These are phyloP conservation scores for Ramichloridium luteum DNA, from an alignment of 2,329 filamentous ascomycete genomes.

Conservation along the genomic window DNA sequence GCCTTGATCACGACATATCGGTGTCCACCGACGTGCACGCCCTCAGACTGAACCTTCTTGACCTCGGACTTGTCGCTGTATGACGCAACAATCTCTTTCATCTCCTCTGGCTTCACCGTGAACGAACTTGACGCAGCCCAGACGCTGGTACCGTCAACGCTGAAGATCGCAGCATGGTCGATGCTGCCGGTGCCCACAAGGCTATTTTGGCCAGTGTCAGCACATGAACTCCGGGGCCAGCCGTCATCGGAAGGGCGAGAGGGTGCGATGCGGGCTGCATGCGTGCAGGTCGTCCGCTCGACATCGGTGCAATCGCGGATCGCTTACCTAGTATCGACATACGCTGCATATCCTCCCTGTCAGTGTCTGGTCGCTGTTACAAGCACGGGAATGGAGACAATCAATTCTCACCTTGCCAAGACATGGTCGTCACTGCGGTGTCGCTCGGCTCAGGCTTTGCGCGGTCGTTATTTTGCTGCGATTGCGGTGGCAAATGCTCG, in stretches of 20 bases:
- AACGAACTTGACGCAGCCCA: slow-evolving; percentile 66
- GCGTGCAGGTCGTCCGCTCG: slow-evolving; percentile 34
- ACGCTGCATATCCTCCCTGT: not conserved
- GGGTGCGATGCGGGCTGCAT: too few relatives aligned
- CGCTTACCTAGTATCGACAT: slow-evolving; percentile 1
- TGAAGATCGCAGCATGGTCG: slow-evolving; percentile 77
- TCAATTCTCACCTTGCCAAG: slow-evolving; percentile 1
- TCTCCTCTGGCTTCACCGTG: slow-evolving; percentile 52
- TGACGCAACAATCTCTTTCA: slow-evolving; percentile 40
- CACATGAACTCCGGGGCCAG: too few relatives aligned
- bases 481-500: too few relatives aligned
- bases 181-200: slow-evolving; percentile 67
- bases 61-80: slow-evolving; percentile 43
- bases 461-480: too few relatives aligned
- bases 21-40: slow-evolving; percentile 62
- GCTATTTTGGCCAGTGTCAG: too few relatives aligned
- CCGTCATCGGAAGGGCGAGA: too few relatives aligned
- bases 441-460: too few relatives aligned
- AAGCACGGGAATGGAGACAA: too few relatives aligned
- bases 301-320: slow-evolving; percentile 25
- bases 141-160: slow-evolving; percentile 62
- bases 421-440: slow-evolving; percentile 3
- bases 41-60: slow-evolving; percentile 57
- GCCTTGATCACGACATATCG: slow-evolving; percentile 68
- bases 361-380: too few relatives aligned